Conservation (phyloP, 352 stramenopile genomes). For the Globisporangium middletonii region DNA sequence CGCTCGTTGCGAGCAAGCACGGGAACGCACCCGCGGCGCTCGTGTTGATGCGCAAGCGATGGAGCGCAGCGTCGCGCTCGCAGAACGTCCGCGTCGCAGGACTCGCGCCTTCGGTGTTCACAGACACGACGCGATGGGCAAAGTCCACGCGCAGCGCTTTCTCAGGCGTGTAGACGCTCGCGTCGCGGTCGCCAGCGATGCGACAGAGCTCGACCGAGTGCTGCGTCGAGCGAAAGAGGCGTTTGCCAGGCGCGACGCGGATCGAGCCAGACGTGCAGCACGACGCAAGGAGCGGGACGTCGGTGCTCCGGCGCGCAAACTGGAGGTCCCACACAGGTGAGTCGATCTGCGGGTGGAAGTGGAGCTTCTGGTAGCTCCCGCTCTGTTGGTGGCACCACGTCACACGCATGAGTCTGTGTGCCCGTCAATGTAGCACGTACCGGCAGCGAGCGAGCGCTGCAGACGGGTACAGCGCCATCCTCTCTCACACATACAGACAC, state of each 20-base stretch:
- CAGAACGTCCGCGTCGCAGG: constrained; percentile 56
- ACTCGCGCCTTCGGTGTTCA: constrained; percentile 32
- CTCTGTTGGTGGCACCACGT: constrained; percentile 27
- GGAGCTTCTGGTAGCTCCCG: constrained; percentile 74
- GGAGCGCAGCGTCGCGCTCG: constrained; percentile 69
- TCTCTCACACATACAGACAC: neutral
- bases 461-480: neutral
- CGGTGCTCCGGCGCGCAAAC: constrained; percentile 33
- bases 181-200: constrained; percentile 41
- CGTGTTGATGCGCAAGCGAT: constrained; percentile 54
- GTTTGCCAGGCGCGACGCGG: constrained; percentile 52
- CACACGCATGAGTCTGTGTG: too few relatives aligned
- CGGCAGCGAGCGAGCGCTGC: neutral
- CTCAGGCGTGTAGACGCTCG: constrained; percentile 44
- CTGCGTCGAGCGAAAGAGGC: constrained; percentile 53
- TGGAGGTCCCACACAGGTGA: constrained; percentile 81
- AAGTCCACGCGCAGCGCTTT: constrained; percentile 57
- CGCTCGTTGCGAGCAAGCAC: constrained; percentile 57
- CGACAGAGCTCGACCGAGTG: constrained; percentile 69
- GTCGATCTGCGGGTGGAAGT: constrained; percentile 80
- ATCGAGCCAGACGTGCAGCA: constrained; percentile 67
- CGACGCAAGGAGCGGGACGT: constrained; percentile 49
- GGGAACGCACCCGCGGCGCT: constrained; percentile 32
- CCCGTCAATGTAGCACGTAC: neutral
- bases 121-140: constrained; percentile 33